phyloP scores from a whole-genome alignment of 73 alveolate genomes.

The Blepharisma stoltei region DNA sequence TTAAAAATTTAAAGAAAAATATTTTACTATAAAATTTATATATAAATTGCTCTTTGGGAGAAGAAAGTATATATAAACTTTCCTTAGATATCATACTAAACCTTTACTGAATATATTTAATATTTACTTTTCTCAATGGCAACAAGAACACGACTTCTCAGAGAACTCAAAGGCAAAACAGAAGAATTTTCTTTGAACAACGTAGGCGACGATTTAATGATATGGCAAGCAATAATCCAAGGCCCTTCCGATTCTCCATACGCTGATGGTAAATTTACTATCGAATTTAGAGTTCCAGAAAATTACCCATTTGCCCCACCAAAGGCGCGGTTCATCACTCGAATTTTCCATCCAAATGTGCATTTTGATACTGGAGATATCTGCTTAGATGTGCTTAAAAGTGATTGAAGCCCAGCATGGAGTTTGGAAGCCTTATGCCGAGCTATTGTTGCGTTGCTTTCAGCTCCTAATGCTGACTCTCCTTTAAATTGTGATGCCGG shows the following conservation, averaged over 20 bases:
- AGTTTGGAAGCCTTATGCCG: slow-evolving; percentile 86
- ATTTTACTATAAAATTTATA: too few relatives aligned
- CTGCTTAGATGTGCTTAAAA: slow-evolving; percentile 88
- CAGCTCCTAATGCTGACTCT: slow-evolving; percentile 95
- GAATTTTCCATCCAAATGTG: slow-evolving; percentile 93
- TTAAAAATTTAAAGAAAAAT: too few relatives aligned
- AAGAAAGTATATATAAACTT: too few relatives aligned
- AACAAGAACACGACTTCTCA: slow-evolving; percentile 12
- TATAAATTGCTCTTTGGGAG: too few relatives aligned
- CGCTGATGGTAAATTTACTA: slow-evolving; percentile 58
- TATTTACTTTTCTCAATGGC: neutral
- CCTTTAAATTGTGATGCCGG: slow-evolving; percentile 98
- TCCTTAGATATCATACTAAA: too few relatives aligned
- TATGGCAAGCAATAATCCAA: slow-evolving; percentile 79
- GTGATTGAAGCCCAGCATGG: slow-evolving; percentile 96
- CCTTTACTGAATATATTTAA: too few relatives aligned
- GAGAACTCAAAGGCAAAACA: slow-evolving; percentile 20
- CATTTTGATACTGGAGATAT: slow-evolving; percentile 90
- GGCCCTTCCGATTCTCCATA: slow-evolving; percentile 89
- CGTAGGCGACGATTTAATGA: slow-evolving; percentile 56
- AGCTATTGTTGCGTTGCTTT: slow-evolving; percentile 80
- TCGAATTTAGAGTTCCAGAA: slow-evolving; percentile 74
- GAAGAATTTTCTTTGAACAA: slow-evolving; percentile 7
- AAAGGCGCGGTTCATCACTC: slow-evolving; percentile 74
- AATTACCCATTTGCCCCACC: slow-evolving; percentile 93